Evolutionary conservation across 805 yeast genomes (phyloP), one percentile per base, ranked within the genome.

Genomic region (Wickerhamomyces strasburgensis): DNA sequence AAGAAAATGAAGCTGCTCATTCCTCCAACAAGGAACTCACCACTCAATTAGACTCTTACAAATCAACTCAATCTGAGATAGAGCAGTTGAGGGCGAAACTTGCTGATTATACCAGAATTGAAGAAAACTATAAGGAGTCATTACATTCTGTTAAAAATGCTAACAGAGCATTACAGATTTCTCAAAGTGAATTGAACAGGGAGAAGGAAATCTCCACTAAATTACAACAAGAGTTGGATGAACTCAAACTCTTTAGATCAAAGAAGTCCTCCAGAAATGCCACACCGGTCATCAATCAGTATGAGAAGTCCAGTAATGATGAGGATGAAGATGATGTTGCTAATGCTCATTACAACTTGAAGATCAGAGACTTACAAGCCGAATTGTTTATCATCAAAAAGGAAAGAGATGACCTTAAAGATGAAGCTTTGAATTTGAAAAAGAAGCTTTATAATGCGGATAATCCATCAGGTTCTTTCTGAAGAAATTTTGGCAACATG

Each of bases 291-390:
- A 19, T 47, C 13, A 50, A 53, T 19, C 54, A 53, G 11, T 43
- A 29, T 27, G 42, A 43, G 27, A 35, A 40, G 6, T 51, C 47
- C 16, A 56, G 44, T 19, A 55, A 51, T 14, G 60, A 56, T 19
- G 60, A 52, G n/a, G 51, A 49, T 8, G 58, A 52, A 14, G 64
- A 52, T 30, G 64, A 53, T 27, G 48, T 61, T 35, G 58, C 58
- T 26, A 60, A 63, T 37, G 71, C 84, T 31, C 87, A 82, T 46
- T 84, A 73, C 52, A 83, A 78, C 44, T 70, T 86, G 65, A 84
- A 80, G 60, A 72, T 87, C 30, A 78, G 84, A 49, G 95, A 87
- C 49, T 63, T 87, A 49, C 84, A 85, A 52, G 95, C 95, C 4
- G 95, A 86, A 56, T 65, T 87, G 46, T 82, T 73, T 51, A 83